Conservation (phyloP, 129 eudicot species). For the Deinandra increscens region DNA sequence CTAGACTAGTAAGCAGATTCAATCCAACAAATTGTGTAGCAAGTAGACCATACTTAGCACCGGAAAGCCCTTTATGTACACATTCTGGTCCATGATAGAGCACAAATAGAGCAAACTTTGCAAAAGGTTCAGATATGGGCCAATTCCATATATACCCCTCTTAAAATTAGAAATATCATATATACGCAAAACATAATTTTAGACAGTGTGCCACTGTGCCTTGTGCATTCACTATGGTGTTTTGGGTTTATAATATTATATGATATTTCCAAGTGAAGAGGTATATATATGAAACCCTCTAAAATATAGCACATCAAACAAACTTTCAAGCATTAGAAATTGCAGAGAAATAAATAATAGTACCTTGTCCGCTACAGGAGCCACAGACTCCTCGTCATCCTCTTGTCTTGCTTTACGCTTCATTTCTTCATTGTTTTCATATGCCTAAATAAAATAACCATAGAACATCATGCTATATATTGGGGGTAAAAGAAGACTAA, state of each 20-base stretch:
- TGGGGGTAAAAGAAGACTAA: neutral
- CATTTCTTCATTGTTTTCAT: constrained; percentile 75
- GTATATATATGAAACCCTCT: too few relatives aligned
- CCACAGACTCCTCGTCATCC: constrained; percentile 43
- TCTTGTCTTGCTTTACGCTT: constrained; percentile 66
- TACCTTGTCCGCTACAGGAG: constrained; percentile 73
- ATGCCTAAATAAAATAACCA: constrained; percentile 51
- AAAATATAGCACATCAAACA: neutral
- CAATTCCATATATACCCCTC: neutral
- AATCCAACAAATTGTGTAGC: constrained; percentile 6
- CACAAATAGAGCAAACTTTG: constrained; percentile 2
- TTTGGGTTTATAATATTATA: too few relatives aligned
- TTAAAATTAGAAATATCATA: too few relatives aligned
- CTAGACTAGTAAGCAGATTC: constrained; percentile 10
- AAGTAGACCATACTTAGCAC: constrained; percentile 14
- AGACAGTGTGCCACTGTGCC: too few relatives aligned
- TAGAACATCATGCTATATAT: constrained; percentile 11
- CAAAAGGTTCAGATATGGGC: neutral
- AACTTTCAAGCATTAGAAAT: neutral
- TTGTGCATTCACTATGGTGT: too few relatives aligned
- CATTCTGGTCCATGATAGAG: neutral
- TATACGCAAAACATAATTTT: neutral
- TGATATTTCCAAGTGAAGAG: too few relatives aligned
- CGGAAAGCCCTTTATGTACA: neutral
- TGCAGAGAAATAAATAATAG: constrained; percentile 20